Base-by-base conservation (phyloP, 1,284 basidiomycete genomes). In the Sporisorium reilianum region DNA sequence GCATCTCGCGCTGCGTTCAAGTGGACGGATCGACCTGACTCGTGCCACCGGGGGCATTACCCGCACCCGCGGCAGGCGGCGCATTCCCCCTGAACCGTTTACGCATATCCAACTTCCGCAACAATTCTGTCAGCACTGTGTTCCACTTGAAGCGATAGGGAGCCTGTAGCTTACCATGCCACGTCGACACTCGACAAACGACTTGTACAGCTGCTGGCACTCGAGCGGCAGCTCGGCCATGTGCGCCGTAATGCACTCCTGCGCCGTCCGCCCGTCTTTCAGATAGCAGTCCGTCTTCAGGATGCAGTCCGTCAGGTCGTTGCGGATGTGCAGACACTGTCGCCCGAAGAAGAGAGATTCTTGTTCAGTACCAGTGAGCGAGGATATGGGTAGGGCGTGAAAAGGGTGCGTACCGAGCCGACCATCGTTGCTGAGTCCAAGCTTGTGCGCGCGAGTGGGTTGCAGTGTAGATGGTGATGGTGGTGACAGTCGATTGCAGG, bases 141-240 rank as follows among this genome's bases (percentile, higher is more conserved):
- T 8, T 26, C 16, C 8, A 5, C 25, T 45, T 34, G 5, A 30
- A 30, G 9, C 5, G 28, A 30, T 22, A 20, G 5, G 42, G 34
- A n/a, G 8, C 20, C n/a, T 30, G 11, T 34, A 75, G 40, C 75
- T 66, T 61, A 79, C 74, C 74, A 80, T 68, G 8, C 77, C 77
- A 20, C 77, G 67, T 20, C 77, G 45, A 41, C 78, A 80, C 36
- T 71, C 68, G 32, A 80, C 78, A 55, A 69, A 80, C 18, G 59
- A 66, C 68, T 77, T 79, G 71, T 80, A 80, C 22, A 80, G 54
- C 23, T 74, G 64, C 46, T 78, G 76, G 44, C 78, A 80, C 41
- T 79, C 77, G n/a, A 64, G 16, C 42, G 78, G 78, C 55, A 80
- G 32, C 22, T 77, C 64, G 4, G 64, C 44, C 77, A 77, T 74